These are phyloP conservation scores for Yamadazyma mexicana DNA, from an alignment of 1,139 yeast species.

Conservation along the genomic window DNA sequence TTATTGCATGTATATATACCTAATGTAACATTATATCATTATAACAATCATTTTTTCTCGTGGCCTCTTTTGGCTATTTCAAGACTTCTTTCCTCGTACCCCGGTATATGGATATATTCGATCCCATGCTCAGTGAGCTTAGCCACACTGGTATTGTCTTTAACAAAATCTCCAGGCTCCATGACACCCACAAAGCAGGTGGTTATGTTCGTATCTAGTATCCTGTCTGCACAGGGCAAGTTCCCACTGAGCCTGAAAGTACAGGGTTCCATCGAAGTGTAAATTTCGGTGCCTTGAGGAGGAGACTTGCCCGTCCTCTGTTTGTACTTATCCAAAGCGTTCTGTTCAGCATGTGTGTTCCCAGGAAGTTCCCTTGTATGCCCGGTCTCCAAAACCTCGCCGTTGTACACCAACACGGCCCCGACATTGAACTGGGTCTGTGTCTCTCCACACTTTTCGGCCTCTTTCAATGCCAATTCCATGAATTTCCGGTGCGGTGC, in stretches of 20 bases:
- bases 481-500: slow-evolving; percentile 55
- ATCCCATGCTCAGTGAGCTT: slow-evolving; percentile 58
- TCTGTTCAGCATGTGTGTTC: slow-evolving; percentile 97
- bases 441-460: slow-evolving; percentile 79
- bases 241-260: slow-evolving; percentile 88
- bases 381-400: slow-evolving; percentile 71
- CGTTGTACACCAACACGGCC: slow-evolving; percentile 73
- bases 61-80: slow-evolving; percentile 81
- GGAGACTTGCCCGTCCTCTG: slow-evolving; percentile 31
- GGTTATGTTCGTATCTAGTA: slow-evolving; percentile 55
- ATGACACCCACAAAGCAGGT: slow-evolving; percentile 89
- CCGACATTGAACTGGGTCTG: slow-evolving; percentile 93
- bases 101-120: slow-evolving; percentile 79
- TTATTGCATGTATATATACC: not conserved
- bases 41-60: slow-evolving; percentile 14
- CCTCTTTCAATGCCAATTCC: slow-evolving; percentile 71
- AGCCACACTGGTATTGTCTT: slow-evolving; percentile 64
- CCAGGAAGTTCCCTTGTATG: slow-evolving; percentile 90
- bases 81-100: slow-evolving; percentile 73
- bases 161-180: slow-evolving; percentile 88
- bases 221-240: slow-evolving; percentile 81
- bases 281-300: slow-evolving; percentile 79
- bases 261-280: slow-evolving; percentile 99
- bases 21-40: slow-evolving; percentile 20
- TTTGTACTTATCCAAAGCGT: slow-evolving; percentile 81